These are phyloP conservation scores for Lasiodiplodia theobromae DNA, from an alignment of 2,329 filamentous ascomycete species.

Conservation along the genomic window DNA sequence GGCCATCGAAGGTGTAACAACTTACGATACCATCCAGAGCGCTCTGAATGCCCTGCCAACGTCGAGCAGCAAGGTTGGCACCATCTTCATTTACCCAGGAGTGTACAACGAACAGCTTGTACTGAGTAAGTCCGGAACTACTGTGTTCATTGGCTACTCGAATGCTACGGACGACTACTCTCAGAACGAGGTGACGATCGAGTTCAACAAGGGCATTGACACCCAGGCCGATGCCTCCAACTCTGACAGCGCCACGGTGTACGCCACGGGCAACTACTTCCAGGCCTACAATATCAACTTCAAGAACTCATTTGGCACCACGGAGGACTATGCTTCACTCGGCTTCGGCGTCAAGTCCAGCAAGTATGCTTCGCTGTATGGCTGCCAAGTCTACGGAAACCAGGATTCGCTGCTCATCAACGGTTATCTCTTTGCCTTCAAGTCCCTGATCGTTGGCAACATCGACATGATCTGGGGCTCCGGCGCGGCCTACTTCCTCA, in stretches of 20 bases:
- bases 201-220: conserved; percentile 52
- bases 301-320: conserved; percentile 48
- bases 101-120: conserved; percentile 66
- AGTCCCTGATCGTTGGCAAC: conserved; percentile 50
- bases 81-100: conserved; percentile 66
- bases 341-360: conserved; percentile 55
- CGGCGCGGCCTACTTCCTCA: conserved; percentile 55
- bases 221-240: conserved; percentile 42
- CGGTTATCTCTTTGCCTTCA: conserved; percentile 50
- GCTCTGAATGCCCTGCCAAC: conserved; percentile 63
- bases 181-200: conserved; percentile 63
- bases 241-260: conserved; percentile 61
- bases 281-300: conserved; percentile 67
- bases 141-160: conserved; percentile 61
- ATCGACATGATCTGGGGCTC: conserved; percentile 55
- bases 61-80: conserved; percentile 54
- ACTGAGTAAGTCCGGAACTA: conserved; percentile 64
- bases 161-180: conserved; percentile 61
- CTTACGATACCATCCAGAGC: conserved; percentile 56
- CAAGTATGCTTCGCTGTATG: conserved; percentile 62
- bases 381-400: conserved; percentile 59
- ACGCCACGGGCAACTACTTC: conserved; percentile 55
- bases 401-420: conserved; percentile 58
- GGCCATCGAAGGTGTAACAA: conserved; percentile 37
- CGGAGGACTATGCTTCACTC: conserved; percentile 56